A percentile compares a stretch with the other conserved stretches of the same genome.
phyloP scores from a whole-genome alignment of 1,284 basidiomycete species.

The Austroboletus novae-zelandiae region DNA sequence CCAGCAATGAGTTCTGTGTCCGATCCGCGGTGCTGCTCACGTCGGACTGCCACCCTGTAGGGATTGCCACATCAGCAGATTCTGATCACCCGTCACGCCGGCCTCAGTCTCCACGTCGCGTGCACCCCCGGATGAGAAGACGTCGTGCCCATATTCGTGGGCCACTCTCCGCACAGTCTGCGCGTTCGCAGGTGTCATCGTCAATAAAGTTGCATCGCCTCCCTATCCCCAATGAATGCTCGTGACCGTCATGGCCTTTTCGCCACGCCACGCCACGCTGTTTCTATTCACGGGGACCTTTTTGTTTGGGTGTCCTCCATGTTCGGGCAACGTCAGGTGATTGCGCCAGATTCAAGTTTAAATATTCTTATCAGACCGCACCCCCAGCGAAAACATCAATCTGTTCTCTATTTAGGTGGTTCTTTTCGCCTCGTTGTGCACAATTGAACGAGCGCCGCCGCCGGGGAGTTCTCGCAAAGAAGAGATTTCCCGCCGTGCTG shows the following conservation, averaged over 20 bases:
- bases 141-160: neutral
- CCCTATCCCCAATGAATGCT: constrained; percentile 16
- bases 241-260: constrained; percentile 3
- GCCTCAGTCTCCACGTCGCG: neutral
- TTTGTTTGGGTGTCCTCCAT: no score
- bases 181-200: neutral
- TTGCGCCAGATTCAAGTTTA: neutral
- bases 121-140: neutral
- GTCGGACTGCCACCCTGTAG: constrained; percentile 5
- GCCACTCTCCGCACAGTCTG: constrained; percentile 2
- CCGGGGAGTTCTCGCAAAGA: constrained; percentile 17
- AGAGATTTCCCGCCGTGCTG: constrained; percentile 20
- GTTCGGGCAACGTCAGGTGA: no score
- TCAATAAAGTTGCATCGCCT: constrained; percentile 1
- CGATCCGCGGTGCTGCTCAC: constrained; percentile 11
- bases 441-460: neutral
- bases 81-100: neutral
- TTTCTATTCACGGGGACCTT: constrained; percentile 25
- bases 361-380: neutral
- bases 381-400: neutral
- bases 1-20: no score
- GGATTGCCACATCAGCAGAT: neutral
- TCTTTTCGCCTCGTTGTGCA: neutral
- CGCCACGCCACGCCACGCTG: neutral
- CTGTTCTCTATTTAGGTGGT: neutral